Base-by-base conservation (phyloP, 176 grass and related monocot genomes). In the Oryza brachyantha region DNA sequence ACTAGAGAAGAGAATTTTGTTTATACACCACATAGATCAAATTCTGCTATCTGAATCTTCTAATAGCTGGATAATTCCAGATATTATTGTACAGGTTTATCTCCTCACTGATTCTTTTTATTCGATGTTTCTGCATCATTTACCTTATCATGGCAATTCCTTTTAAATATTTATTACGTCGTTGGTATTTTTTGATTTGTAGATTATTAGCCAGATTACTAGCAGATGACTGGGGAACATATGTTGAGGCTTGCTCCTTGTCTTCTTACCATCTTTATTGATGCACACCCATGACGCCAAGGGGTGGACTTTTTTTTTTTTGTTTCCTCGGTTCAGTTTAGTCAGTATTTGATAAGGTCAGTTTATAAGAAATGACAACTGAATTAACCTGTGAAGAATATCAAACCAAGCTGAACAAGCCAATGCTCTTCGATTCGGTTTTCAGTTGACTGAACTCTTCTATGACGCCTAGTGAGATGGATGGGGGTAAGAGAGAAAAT, bases 191-290 rank as follows among this genome's bases (percentile, higher is more conserved):
- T 84, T 77, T 36, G 75, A 75, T 84, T 90, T 35, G 77, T 87
- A 97, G 94, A 90, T 97, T 88, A 91, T 91, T 65, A 91, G 91
- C 76, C 88, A 85, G 34, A 89, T 97, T 60, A 97, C 94, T 81
- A 97, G 94, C 91, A 94, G 90, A 80, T 87, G 89, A 22, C 66
- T 97, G 68, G 88, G 88, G 77, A 72, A 79, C 82, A 37, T 92
- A 94, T 74, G 69, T 97, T 0, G 91, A 97, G 75, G 73, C 79
- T 60, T 97, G 83, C 41, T 83, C 68, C 76, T 87, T 91, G 69
- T 77, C 85, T 85, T 89, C 94, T 62, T 94, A 97, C 83, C 85
- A 94, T 74, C 4, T 87, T 97, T 85, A 79, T 94, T 63, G 91
- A 97, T 73, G 77, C 75, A 21, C 91, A 94, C 74, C 91, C 94